A percentile compares a stretch with the other conserved stretches of the same genome.
Evolutionary conservation across 2,329 filamentous ascomycete genomes (phyloP).

Genomic region (Fusarium transvaalense): DNA sequence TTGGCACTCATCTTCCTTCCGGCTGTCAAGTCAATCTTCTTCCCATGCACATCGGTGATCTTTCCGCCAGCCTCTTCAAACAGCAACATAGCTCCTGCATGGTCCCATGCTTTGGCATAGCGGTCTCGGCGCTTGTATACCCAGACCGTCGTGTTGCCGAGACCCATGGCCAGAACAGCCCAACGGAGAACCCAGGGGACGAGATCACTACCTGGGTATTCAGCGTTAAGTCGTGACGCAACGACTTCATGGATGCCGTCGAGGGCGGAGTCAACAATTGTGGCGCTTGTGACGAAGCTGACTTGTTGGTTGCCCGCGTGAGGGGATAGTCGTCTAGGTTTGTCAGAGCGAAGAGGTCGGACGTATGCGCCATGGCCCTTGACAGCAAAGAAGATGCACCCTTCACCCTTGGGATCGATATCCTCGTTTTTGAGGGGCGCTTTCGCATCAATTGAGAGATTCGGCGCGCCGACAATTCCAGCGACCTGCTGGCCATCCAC

Average conservation of each 20-base stretch:
- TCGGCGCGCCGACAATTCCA: conserved; percentile 63
- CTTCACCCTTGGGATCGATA: conserved; percentile 58
- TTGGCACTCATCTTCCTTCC: conserved; percentile 65
- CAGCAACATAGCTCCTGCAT: conserved; percentile 70
- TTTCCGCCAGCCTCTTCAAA: conserved; percentile 69
- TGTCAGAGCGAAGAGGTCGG: conserved; percentile 53
- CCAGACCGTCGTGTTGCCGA: conserved; percentile 68
- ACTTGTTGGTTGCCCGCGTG: conserved; percentile 50
- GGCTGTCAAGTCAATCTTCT: conserved; percentile 61
- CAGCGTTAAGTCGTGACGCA: conserved; percentile 57
- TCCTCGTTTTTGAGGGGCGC: conserved; percentile 59
- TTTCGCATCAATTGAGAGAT: conserved; percentile 56
- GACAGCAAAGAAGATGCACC: conserved; percentile 65
- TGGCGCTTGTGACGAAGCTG: conserved; percentile 62
- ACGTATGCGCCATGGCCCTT: conserved; percentile 63
- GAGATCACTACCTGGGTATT: conserved; percentile 64
- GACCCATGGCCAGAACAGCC: conserved; percentile 64
- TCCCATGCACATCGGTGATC: conserved; percentile 67
- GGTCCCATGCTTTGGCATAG: conserved; percentile 69
- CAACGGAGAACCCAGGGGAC: conserved; percentile 70
- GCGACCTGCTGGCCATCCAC: conserved; percentile 63
- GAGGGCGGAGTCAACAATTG: conserved; percentile 60
- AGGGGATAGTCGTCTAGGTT: conserved; percentile 52
- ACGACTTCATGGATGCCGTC: conserved; percentile 61
- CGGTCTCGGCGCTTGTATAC: conserved; percentile 64